Base-by-base conservation (phyloP, 768 basidiomycete species). In the Cystofilobasidium capitatum region DNA sequence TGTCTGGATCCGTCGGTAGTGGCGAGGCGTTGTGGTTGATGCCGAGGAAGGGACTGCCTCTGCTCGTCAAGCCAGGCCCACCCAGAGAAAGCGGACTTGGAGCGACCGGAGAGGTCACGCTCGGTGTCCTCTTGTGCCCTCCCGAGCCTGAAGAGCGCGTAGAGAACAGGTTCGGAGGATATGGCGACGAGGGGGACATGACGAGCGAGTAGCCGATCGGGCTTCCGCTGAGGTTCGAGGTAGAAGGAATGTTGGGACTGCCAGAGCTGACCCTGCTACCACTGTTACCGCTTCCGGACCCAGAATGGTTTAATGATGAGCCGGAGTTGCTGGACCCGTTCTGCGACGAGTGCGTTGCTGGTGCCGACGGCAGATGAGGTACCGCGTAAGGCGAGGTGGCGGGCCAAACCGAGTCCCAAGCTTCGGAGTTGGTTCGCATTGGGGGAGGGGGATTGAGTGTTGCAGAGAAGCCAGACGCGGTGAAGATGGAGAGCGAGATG, bases 341-440 rank as follows among this genome's bases (percentile, higher is more conserved):
- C 29, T 55, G 29, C 14, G 29, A 31, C 16, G 29, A 26, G 36
- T 35, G 33, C 22, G 31, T 9, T 8, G 60, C 40, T n/a, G 61
- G 61, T 1, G 42, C 36, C 22, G 54, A 37, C 2, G 66, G 66
- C 0, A 68, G 55, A 29, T 68, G 66, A 17, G 66, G 66, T 10
- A 68, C 62, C 9, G 66, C 60, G 44, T 62, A 61, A n/a, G 66
- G 66, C 13, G 66, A 63, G 8, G 62, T 63, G 16, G 66, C 66
- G 12, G 66, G 66, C 66, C 66, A 68, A 61, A 68, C 66, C 29
- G 66, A 68, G 54, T 68, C 66, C 66, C 66, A 68, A 13, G 66
- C 66, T 17, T 68, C 66, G 7, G 62, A 58, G 36, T 61, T 62
- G 24, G 66, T 45, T 20, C 66, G 36, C 37, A 37, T 20, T 3